Percentiles rank a stretch among this genome's conserved stretches.
Evolutionary conservation across 345 rosid species (phyloP).

Genomic region (Hirschfeldia incana): DNA sequence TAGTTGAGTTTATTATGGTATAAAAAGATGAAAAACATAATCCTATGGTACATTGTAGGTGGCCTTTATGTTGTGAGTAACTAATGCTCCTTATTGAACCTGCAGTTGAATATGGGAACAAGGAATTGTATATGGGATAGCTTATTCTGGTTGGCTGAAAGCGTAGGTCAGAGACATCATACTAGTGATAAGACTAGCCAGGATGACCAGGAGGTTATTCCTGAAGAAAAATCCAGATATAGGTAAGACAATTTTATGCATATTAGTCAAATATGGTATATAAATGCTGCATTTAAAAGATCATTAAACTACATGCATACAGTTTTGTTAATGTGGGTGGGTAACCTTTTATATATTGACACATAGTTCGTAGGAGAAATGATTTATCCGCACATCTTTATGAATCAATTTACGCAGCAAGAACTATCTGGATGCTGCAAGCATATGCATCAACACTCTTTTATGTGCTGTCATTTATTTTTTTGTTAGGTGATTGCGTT

Average conservation of each 20-base stretch:
- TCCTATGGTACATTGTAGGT: slow-evolving; percentile 20
- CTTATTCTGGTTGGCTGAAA: slow-evolving; percentile 92
- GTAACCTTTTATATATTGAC: no score
- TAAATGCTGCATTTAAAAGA: neutral
- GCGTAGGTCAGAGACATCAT: slow-evolving; percentile 70
- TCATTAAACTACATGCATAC: slow-evolving; percentile 20
- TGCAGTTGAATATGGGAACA: slow-evolving; percentile 67
- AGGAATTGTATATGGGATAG: slow-evolving; percentile 88
- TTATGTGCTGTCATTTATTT: neutral
- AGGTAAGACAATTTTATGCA: slow-evolving; percentile 49
- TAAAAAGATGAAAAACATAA: slow-evolving; percentile 10
- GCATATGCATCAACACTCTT: neutral
- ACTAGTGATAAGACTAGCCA: slow-evolving; percentile 52
- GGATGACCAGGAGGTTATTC: slow-evolving; percentile 50
- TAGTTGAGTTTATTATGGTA: slow-evolving; percentile 31
- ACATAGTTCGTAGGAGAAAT: neutral
- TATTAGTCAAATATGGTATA: slow-evolving; percentile 1
- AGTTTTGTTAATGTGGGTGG: neutral
- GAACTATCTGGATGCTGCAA: neutral
- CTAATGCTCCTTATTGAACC: slow-evolving; percentile 33
- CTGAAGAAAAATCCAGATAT: slow-evolving; percentile 46
- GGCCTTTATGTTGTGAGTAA: slow-evolving; percentile 18
- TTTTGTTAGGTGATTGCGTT: neutral
- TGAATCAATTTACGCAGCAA: neutral
- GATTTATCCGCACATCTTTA: neutral